Base-by-base conservation (phyloP, 2,329 filamentous ascomycete species). In the Fusarium floridanum region DNA sequence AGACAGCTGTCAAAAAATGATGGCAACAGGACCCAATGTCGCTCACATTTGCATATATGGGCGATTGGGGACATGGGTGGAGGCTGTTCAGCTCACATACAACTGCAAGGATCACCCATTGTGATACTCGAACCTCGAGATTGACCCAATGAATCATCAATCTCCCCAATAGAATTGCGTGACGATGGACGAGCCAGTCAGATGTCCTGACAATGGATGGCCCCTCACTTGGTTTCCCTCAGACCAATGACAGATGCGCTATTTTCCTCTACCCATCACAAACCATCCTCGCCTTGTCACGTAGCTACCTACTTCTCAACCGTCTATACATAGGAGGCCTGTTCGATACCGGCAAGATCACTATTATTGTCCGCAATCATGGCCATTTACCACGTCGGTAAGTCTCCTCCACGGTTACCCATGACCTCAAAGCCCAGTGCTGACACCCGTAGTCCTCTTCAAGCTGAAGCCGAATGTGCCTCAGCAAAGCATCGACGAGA, bases 401-500 rank as follows among this genome's bases (percentile, higher is more conserved):
- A 5, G 43, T 27, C 6, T 10, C 43, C 2, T 48, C 10, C 5
- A 9, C 9, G 14, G 14, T 22, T 6, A 48, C 22, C 43, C 7
- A 24, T 24, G 14, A 17, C 22, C 43, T 8, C 22, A 17, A 6
- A 17, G 5, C 10, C 22, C 5, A 17, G 43, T 27, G 8, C 16
- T 60, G 7, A 60, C 57, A 14, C 22, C 43, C 57, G 32, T 17
- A 60, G 57, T 60, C 37, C 57, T 60, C 37, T 60, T 60, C 57
- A 60, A 43, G 17, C 37, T 60, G 37, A 60, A 60, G 37, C 57
- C 57, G 7, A 60, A 60, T 43, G 57, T 60, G 14, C 57, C 57
- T 4, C 57, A 60, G 24, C 57, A 60, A n/a, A 60, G 16, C 57
- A 60, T 60, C 34, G 37, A 60, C 16, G 57, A 60, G 57, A 60